These are phyloP conservation scores for Manihot esculenta DNA, from an alignment of 441 rosid species.

Conservation along the genomic window DNA sequence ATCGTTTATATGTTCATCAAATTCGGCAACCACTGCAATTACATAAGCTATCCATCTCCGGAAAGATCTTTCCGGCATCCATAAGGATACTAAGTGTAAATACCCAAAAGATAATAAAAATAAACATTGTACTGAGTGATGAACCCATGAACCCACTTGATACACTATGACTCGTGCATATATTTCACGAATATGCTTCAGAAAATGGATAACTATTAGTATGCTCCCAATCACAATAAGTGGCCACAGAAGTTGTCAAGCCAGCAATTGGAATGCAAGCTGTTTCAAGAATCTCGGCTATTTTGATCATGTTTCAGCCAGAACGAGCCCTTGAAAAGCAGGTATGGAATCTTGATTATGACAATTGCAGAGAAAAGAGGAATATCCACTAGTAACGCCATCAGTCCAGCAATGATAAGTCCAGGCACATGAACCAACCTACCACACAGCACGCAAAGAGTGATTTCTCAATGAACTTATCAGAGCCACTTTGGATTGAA, in stretches of 20 bases:
- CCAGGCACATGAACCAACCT: slow-evolving; percentile 79
- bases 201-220: slow-evolving; percentile 45
- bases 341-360: slow-evolving; percentile 65
- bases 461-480: background rate
- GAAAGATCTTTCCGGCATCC: slow-evolving; percentile 73
- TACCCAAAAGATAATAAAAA: background rate
- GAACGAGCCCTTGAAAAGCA: slow-evolving; percentile 80
- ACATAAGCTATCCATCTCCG: slow-evolving; percentile 72
- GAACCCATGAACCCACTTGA: slow-evolving; percentile 43
- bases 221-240: slow-evolving; percentile 68
- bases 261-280: slow-evolving; percentile 84
- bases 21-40: slow-evolving; percentile 87
- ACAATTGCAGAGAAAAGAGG: slow-evolving; percentile 69
- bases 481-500: no score
- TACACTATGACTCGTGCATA: slow-evolving; percentile 74
- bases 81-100: slow-evolving; percentile 9
- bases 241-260: slow-evolving; percentile 76
- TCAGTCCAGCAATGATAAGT: slow-evolving; percentile 64
- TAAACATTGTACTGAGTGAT: background rate
- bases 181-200: slow-evolving; percentile 66
- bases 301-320: slow-evolving; percentile 62
- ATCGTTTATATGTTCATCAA: slow-evolving; percentile 84
- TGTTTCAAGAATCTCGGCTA: slow-evolving; percentile 72
- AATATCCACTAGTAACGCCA: slow-evolving; percentile 62
- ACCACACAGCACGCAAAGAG: slow-evolving; percentile 24